Evolutionary conservation across 176 grass and related monocot species (phyloP), one percentile per base, ranked within the genome.

Genomic region (Oryza nivara): DNA sequence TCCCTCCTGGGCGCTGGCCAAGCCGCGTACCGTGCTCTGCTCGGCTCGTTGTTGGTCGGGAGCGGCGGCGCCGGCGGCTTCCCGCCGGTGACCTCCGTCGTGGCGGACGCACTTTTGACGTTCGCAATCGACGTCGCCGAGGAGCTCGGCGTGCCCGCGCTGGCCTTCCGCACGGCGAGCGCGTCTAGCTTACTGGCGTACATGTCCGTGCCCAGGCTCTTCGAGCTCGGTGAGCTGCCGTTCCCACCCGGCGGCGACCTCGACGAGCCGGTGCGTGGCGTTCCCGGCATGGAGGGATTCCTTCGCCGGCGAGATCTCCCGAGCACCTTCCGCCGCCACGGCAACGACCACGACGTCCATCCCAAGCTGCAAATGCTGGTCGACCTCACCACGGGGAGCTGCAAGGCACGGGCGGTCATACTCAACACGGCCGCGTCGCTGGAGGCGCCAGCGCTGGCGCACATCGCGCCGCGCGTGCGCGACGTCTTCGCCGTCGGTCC

Each of bases 351-450:
- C 54, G 88, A 82, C 63, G 69, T 61, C 14, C 1, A 75, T 11
- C 45, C 78, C 17, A 8, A 9, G 6, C 52, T 93, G 6, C 60
- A 66, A 22, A 25, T 65, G 43, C 4, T 90, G 38, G 11, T 36
- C 4, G 3, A n/a, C 0, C 22, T n/a, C 73, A 77, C 78, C 6
- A 47, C 26, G 47, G 38, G 81, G 56, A 86, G 63, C 48, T 0
- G 73, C 54, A 84, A 10, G 61, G 79, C 82, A 0, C 46, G 80
- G 9, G 88, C 85, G 4, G 65, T 90, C 15, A 67, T 90, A 9
- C 77, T 93, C 74, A 93, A 93, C 81, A 93, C 91, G 11, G 23
- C 78, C 70, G 15, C 72, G 23, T 74, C 74, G 1, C 54, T 93
- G 13, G 84, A 90, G 54, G 17, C 54, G 16, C 67, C 88, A 0